Conservation (phyloP, 345 rosid genomes). For the Nephelium lappaceum region DNA sequence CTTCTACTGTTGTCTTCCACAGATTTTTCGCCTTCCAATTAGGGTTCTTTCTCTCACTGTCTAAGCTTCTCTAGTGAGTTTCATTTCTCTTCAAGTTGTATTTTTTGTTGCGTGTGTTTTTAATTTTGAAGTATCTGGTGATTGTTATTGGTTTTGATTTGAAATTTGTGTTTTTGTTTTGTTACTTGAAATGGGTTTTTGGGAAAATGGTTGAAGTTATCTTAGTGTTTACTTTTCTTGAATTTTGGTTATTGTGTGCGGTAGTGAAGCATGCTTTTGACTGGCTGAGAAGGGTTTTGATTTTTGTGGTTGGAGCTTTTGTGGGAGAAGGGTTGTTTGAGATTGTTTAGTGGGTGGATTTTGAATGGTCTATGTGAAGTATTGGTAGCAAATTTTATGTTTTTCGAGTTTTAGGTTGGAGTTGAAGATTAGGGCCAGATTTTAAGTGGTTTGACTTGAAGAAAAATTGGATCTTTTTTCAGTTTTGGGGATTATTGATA, state of each 20-base stretch:
- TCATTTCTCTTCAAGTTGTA: not conserved
- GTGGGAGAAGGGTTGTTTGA: not conserved
- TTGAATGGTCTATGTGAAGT: constrained; percentile 6
- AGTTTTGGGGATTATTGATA: not conserved
- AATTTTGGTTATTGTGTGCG: not conserved
- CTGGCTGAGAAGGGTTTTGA: not conserved
- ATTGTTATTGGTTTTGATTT: not conserved
- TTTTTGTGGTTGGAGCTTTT: constrained; percentile 13
- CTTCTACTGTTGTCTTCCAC: constrained; percentile 20
- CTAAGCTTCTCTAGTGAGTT: constrained; percentile 25
- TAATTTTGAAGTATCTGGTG: not conserved
- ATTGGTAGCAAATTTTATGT: not conserved
- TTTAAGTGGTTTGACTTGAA: constrained; percentile 17
- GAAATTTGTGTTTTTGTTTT: constrained; percentile 17
- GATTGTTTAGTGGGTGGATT: constrained; percentile 13
- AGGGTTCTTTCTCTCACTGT: constrained; percentile 22
- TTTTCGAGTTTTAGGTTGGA: not conserved
- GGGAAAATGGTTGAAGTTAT: not conserved
- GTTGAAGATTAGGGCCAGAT: constrained; percentile 5
- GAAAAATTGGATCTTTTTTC: constrained; percentile 17
- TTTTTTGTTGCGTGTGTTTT: not conserved
- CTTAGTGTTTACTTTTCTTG: not conserved
- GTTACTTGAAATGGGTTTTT: constrained; percentile 7
- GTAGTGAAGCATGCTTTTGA: constrained; percentile 23
- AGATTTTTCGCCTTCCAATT: constrained; percentile 27